Evolutionary conservation across 2,329 filamentous ascomycete genomes (phyloP), one percentile per base, ranked within the genome.

Genomic region (Calonectria pseudoreteaudii): DNA sequence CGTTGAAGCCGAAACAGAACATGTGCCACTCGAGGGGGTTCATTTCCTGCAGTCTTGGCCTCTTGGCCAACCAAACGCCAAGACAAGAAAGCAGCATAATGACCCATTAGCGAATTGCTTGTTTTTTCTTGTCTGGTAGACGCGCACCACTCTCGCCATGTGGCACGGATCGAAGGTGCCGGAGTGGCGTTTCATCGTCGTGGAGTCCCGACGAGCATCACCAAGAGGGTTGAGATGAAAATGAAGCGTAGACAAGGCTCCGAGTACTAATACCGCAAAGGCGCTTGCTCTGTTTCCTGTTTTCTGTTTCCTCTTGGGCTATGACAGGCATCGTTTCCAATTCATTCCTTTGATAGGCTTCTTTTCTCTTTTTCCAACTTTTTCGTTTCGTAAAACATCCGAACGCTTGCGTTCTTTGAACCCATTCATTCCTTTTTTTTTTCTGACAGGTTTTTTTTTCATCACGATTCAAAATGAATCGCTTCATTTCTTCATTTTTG

Each of bases 61-160:
- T 26, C 30, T 23, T 34, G 56, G 68, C 68, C 68, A 70, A 70
- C 49, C 68, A 65, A 49, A 49, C 41, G 58, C 68, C 60, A 70
- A 70, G 68, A 11, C 2, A 7, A 14, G 34, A 34, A 8, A 18
- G 28, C 36, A 23, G 58, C 44, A 70, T 70, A 34, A 70, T 28
- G 20, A 23, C 16, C 9, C n/a, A n/a, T 23, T 62, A 18, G 26
- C 58, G 10, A 10, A 23, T 50, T 36, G n/a, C 60, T 70, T 49
- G 58, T 52, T 31, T 47, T 47, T 14, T 20, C 53, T 34, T 52
- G n/a, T n/a, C n/a, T n/a, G 2, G 44, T 38, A 41, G 56, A 62
- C 34, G 56, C 56, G 56, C 56, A 53, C 52, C 14, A 2, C 36
- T 41, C 56, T 34, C 23, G 36, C 56, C 56, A 66, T 52, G 68